A percentile compares a stretch with the other conserved stretches of the same genome.
Conservation (phyloP, 208 protist species). For the Leishmania guyanensis region DNA sequence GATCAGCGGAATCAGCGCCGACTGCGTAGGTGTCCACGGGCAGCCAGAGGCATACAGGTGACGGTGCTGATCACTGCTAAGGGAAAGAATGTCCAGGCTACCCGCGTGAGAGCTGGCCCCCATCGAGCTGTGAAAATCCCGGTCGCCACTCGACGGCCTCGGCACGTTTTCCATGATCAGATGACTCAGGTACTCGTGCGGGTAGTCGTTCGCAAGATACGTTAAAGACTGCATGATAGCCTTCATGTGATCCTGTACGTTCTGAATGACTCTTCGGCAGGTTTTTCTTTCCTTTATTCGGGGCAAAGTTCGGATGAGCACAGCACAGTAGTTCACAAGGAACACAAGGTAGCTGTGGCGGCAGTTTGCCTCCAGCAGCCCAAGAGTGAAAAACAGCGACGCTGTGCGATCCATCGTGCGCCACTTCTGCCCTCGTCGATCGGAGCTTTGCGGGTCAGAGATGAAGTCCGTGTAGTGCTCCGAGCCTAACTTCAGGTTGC, state of each 20-base stretch:
- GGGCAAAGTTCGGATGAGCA: too few species aligned
- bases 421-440: not conserved
- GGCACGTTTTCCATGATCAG: not conserved
- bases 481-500: not conserved
- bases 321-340: too few species aligned
- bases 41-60: constrained; percentile 4
- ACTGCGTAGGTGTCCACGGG: constrained; percentile 2
- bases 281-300: too few species aligned
- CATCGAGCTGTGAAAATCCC: not conserved
- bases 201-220: constrained; percentile 10
- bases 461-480: not conserved
- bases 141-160: not conserved
- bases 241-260: too few species aligned
- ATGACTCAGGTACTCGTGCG: constrained; percentile 10
- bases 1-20: constrained; percentile 6
- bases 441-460: not conserved
- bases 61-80: not conserved
- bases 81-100: not conserved
- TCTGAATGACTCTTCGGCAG: too few species aligned
- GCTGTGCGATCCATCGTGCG: constrained; percentile 5
- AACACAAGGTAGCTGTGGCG: too few species aligned
- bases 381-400: constrained; percentile 14
- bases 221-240: too few species aligned
- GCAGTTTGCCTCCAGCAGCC: constrained; percentile 28
- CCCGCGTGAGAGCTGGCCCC: not conserved